Conservation (phyloP, 768 basidiomycete species). For the Mycena amicta region DNA sequence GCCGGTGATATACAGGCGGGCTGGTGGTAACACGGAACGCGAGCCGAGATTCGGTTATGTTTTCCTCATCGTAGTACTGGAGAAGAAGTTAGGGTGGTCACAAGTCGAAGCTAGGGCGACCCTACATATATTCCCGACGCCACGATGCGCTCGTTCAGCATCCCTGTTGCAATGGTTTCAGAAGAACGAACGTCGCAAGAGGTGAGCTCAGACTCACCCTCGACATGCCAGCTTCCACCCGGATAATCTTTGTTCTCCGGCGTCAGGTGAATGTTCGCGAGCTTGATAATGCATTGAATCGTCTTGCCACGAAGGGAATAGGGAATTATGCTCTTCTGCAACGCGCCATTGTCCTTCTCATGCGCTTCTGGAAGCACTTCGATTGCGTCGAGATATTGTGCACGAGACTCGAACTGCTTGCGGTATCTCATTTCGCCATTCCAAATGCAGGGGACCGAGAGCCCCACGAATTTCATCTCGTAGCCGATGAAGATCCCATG, state of each 20-base stretch:
- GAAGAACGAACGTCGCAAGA: no score
- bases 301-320: constrained; percentile 20
- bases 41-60: constrained; percentile 33
- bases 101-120: no score
- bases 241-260: constrained; percentile 30
- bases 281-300: constrained; percentile 39
- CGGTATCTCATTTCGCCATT: background rate
- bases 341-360: constrained; percentile 10
- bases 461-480: background rate
- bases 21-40: constrained; percentile 31
- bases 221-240: constrained; percentile 38
- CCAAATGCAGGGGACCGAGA: constrained; percentile 14
- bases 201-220: constrained; percentile 26
- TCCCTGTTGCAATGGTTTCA: constrained; percentile 1
- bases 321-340: constrained; percentile 9
- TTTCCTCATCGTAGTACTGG: constrained; percentile 32
- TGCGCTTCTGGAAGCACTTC: constrained; percentile 13
- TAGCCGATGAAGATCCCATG: constrained; percentile 2
- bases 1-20: constrained; percentile 18
- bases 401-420: background rate
- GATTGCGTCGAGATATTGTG: background rate
- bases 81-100: no score
- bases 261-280: constrained; percentile 36
- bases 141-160: constrained; percentile 25
- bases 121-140: constrained; percentile 26